Evolutionary conservation across 352 stramenopile genomes (phyloP), one percentile per base, ranked within the genome.

Genomic region (Phytopythium oedochilum): DNA sequence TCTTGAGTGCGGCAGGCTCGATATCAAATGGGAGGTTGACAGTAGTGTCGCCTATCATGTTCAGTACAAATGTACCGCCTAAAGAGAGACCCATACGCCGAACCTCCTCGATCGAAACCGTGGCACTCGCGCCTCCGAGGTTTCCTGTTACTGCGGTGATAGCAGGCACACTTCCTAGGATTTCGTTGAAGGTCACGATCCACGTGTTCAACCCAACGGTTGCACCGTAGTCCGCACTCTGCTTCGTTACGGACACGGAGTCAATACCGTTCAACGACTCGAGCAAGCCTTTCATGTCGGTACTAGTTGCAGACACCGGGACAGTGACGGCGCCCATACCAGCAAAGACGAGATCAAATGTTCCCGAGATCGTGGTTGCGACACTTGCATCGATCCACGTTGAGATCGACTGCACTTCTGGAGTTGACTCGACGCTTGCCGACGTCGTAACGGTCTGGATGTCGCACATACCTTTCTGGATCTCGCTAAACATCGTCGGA

Each of bases 361-460:
- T 74, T 3, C 89, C 89, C 9, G 71, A 67, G 17, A 92, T 64
- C 0, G 61, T 60, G 0, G 35, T 72, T 0, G 68, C 59, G 0
- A 61, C 38, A 9, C 50, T 69, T 35, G 73, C 62, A 44, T 86
- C 81, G 10, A 89, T 55, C 75, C 73, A 88, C 42, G 93, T 89
- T 5, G 69, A 79, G 34, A 98, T 85, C 0, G 71, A 86, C 63
- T 97, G 88, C 7, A 98, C 76, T 53, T 98, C 90, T 0, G 89
- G 68, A 3, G 87, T 85, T 35, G 96, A 98, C 44, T 92, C 82
- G 5, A 91, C 75, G 47, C 97, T 96, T 8, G 86, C 77, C 18
- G 89, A 94, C 14, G 93, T 89, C 2, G 85, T 89, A 34, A 99
- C 81, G 0, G 89, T 98, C 75, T 99, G 96, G 7, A 99, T 79